Base-by-base conservation (phyloP, 495 filamentous ascomycete species). In the Neurospora sp. region DNA sequence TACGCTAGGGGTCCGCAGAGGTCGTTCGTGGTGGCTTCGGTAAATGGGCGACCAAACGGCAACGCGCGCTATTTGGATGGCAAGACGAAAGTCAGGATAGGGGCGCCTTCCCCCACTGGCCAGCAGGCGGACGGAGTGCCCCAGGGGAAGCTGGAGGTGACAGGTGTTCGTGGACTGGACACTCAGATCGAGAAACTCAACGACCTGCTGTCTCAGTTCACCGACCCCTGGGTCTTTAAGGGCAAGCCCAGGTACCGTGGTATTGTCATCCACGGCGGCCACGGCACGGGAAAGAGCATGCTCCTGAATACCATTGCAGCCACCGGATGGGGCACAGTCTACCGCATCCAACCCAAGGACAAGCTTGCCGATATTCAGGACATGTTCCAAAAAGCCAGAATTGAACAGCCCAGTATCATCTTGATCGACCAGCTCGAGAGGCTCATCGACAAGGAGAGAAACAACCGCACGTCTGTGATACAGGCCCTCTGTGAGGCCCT, bases 341-440 rank as follows among this genome's bases (percentile, higher is more conserved):
- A 91, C 69, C 84, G 82, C 37, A 84, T 96, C 42, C 84, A 87
- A 45, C 85, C 83, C 39, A 81, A 82, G 61, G 86, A 89, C 71
- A 88, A 88, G 71, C 79, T 89, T 10, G 76, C 87, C 27, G 84
- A 87, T n/a, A 83, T 97, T 40, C 85, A 89, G 69, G 88, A 89
- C 70, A 80, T 87, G 1, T 97, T 99, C 79, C 86, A 88, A 48
- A 88, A 91, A 72, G 95, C 96, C 10, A 82, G 83, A 68, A 85
- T 86, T 7, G 85, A 86, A 73, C 90, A 94, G 79, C 94, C 96
- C 1, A 93, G 93, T 75, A 87, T 96, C 6, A 86, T 99, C 40
- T 82, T 97, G 16, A 91, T 98, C 45, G 94, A 98, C 78, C 86
- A 93, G 72, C 81, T 98, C 39, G 92, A 97, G 69, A 85, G 85